A percentile compares a stretch with the other conserved stretches of the same genome.
Conservation (phyloP, 2,329 filamentous ascomycete species). For the Claviceps monticola region DNA sequence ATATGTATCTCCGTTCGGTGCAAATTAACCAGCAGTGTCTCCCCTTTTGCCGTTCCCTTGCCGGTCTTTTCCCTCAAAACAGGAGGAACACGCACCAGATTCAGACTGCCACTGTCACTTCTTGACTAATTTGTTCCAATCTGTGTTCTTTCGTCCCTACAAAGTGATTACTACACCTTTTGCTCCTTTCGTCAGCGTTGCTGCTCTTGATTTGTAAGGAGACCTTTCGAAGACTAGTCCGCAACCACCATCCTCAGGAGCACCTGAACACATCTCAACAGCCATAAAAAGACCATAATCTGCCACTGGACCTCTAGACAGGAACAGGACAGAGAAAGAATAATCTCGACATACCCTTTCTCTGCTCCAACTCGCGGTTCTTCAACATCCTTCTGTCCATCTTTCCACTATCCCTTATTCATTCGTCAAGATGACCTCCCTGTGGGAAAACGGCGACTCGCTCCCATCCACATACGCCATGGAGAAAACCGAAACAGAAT, state of each 20-base stretch:
- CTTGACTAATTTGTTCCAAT: background rate
- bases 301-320: background rate
- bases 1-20: background rate
- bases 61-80: background rate
- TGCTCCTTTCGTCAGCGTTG: background rate
- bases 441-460: constrained; percentile 25
- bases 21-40: background rate
- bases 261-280: background rate
- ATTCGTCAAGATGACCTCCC: background rate
- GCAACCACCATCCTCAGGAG: background rate
- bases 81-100: background rate
- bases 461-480: constrained; percentile 23
- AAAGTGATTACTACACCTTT: background rate
- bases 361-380: too few relatives aligned
- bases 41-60: background rate
- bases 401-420: background rate
- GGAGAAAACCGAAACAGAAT: constrained; percentile 47
- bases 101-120: background rate
- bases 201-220: background rate
- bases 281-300: background rate
- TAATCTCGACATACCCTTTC: background rate
- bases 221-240: background rate
- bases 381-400: background rate
- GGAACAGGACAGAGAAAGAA: background rate
- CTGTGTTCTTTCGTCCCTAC: background rate